Evolutionary conservation across 129 eudicot species (phyloP).

Genomic region (Deinandra increscens): DNA sequence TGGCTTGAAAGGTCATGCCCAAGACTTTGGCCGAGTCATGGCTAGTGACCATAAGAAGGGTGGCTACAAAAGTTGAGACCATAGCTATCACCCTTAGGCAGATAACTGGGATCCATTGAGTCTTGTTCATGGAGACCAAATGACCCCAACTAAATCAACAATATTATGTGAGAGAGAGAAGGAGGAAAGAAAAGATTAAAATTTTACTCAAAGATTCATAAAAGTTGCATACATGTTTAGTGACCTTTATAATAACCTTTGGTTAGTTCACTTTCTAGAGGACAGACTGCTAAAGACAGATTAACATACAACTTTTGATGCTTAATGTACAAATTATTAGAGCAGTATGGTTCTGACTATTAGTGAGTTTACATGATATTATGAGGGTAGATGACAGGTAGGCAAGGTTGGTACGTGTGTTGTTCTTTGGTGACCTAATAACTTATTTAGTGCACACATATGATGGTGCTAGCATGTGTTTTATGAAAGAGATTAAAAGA

Average conservation of each 20-base stretch:
- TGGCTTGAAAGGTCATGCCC: slow-evolving; percentile 77
- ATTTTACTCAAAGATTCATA: slow-evolving; percentile 22
- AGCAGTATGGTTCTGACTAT: neutral
- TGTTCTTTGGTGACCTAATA: slow-evolving; percentile 45
- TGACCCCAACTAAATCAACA: slow-evolving; percentile 2
- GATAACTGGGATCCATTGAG: slow-evolving; percentile 48
- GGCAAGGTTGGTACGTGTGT: slow-evolving; percentile 46
- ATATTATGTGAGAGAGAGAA: slow-evolving; percentile 4
- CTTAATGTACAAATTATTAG: slow-evolving; percentile 15
- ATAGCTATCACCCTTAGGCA: slow-evolving; percentile 72
- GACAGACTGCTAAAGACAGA: neutral
- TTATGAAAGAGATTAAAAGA: neutral
- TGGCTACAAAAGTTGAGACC: slow-evolving; percentile 54
- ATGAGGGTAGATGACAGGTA: slow-evolving; percentile 33
- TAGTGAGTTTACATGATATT: neutral
- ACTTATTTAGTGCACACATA: slow-evolving; percentile 26
- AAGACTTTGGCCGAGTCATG: slow-evolving; percentile 67
- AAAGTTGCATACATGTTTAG: slow-evolving; percentile 22
- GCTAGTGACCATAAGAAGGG: slow-evolving; percentile 61
- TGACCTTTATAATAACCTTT: slow-evolving; percentile 27
- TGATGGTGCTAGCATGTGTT: slow-evolving; percentile 21
- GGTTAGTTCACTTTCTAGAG: slow-evolving; percentile 24
- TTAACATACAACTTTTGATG: slow-evolving; percentile 10
- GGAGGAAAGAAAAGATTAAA: slow-evolving; percentile 7
- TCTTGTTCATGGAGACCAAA: slow-evolving; percentile 41